Conservation (phyloP, 305 asterid species). For the Caryopteris hybrid region DNA sequence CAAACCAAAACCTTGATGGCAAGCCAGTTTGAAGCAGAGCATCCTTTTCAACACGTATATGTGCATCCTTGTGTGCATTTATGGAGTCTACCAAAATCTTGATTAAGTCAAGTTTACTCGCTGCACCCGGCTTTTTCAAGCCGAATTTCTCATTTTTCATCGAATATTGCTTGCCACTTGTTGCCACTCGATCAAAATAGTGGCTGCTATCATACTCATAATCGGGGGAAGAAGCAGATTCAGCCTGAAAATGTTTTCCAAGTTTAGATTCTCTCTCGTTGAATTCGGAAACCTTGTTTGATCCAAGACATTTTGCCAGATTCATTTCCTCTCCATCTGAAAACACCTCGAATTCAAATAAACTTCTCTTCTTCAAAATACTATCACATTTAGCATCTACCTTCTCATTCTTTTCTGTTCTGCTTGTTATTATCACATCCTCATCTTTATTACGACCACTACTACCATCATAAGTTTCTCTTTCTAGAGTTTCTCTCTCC, state of each 20-base stretch:
- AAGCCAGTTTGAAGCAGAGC: conserved; percentile 9
- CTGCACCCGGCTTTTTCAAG: conserved; percentile 1
- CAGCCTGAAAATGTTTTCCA: no score
- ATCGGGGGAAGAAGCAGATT: not conserved
- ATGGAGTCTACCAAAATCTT: conserved; percentile 38
- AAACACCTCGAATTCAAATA: conserved; percentile 5
- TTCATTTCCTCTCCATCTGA: not conserved
- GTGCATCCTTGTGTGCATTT: conserved; percentile 12
- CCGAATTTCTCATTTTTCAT: not conserved
- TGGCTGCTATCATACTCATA: not conserved
- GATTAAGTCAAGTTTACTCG: conserved; percentile 23
- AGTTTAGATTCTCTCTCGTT: no score
- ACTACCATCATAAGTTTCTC: not conserved
- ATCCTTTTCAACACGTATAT: conserved; percentile 12
- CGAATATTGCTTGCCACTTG: not conserved
- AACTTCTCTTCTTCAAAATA: conserved; percentile 4
- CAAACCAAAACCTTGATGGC: conserved; percentile 47
- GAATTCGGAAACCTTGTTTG: not conserved
- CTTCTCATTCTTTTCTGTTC: not conserved
- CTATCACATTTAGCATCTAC: not conserved
- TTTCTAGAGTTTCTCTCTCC: not conserved
- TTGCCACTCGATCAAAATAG: not conserved
- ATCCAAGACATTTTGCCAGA: not conserved
- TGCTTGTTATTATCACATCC: not conserved
- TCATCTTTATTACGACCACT: not conserved